Evolutionary conservation across 768 basidiomycete species (phyloP), one percentile per base, ranked within the genome.

Genomic region (Suillus variegatus): DNA sequence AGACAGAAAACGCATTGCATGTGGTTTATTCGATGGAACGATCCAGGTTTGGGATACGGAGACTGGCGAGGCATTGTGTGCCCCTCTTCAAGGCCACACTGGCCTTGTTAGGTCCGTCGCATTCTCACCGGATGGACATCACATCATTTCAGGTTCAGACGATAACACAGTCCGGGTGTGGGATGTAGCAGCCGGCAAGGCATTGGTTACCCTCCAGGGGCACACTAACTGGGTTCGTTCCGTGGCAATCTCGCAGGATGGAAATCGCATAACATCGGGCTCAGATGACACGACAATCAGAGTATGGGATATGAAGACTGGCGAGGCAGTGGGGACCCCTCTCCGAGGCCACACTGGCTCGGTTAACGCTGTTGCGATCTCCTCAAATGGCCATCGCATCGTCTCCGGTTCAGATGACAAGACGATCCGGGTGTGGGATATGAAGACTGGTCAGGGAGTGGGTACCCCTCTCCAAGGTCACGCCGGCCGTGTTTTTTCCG

Each of bases 21-120:
- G 18, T 44, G 43, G 43, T 8, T 44, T 18, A 3, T 0, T 0
- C 7, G 8, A 20, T 7, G 14, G 0, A 7, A 44, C 20, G 3
- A 44, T 44, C 7, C 43, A 8, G 43, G 43, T 20, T 18, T 44
- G 43, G 43, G 43, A 44, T 4, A 20, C 8, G 5, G 41, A 43
- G 43, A 44, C 43, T 7, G 18, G 43, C 41, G 41, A 18, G 8
- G 43, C 8, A 20, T 44, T 18, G 2, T 8, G 43, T 20, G 20
- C 18, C 18, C 10, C 10, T 3, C 44, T 46, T 20, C 20, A 10
- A 46, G 44, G 44, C 0, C 44, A 46, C 20, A 46, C 44, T 4
- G 0, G 1, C 9, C 0, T 0, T 0, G 44, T 46, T 46, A 0
- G 0, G 20, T 46, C 44, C 4, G 9, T 46, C 9, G 20, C 44